A percentile compares a stretch with the other conserved stretches of the same genome.
phyloP scores from a whole-genome alignment of 2,329 filamentous ascomycete species.

The Aspergillus flavus region DNA sequence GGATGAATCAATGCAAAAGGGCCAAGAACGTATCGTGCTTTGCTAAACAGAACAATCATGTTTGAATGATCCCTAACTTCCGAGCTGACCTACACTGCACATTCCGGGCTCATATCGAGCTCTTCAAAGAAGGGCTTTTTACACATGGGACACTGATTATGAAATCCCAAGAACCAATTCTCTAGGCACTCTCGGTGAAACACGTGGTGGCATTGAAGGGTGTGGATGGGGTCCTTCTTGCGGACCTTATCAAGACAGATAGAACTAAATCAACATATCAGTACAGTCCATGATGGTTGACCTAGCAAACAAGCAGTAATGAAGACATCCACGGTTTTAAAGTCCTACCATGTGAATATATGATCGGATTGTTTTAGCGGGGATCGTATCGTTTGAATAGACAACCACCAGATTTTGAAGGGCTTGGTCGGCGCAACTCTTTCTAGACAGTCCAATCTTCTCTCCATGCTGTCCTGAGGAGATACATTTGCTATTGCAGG shows the following conservation, averaged over 20 bases:
- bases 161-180: slow-evolving; percentile 1
- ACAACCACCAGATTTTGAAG: slow-evolving; percentile 3
- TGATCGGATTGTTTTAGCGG: neutral
- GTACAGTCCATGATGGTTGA: neutral
- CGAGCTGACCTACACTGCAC: neutral
- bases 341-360: neutral
- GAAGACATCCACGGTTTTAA: neutral
- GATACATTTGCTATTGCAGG: neutral
- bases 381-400: neutral
- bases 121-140: slow-evolving; percentile 2
- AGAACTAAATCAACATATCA: neutral
- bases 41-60: neutral
- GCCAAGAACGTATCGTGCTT: neutral
- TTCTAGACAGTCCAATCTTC: neutral
- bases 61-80: neutral
- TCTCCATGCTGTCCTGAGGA: neutral
- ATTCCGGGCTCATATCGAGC: neutral
- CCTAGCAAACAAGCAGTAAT: neutral
- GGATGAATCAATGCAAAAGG: neutral
- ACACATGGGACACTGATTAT: neutral
- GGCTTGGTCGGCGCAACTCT: neutral
- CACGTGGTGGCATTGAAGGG: neutral
- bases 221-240: slow-evolving; percentile 1
- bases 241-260: slow-evolving; percentile 1
- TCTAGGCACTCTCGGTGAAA: neutral